A percentile compares a stretch with the other conserved stretches of the same genome.
These are phyloP conservation scores for Venturia nashicola DNA, from an alignment of 2,329 filamentous ascomycete species.

Conservation along the genomic window DNA sequence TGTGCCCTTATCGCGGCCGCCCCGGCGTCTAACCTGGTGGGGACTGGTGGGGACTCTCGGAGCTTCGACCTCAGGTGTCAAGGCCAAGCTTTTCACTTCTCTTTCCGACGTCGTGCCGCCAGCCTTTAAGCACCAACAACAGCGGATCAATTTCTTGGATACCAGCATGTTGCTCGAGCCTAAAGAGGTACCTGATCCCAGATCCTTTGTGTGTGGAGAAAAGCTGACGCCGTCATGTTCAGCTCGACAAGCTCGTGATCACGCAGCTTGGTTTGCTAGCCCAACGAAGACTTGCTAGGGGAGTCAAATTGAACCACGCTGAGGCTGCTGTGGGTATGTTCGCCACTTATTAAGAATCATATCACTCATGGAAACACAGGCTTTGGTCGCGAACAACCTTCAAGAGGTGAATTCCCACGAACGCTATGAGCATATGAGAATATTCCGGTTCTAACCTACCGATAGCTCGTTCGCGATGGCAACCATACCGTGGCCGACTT, in stretches of 20 bases:
- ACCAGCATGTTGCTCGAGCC: conserved; percentile 32
- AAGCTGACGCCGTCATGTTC: background rate
- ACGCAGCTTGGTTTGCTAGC: conserved; percentile 80
- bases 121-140: background rate
- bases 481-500: conserved; percentile 83
- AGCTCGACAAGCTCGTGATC: conserved; percentile 95
- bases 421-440: background rate
- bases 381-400: conserved; percentile 74
- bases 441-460: background rate
- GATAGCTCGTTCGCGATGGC: conserved; percentile 87
- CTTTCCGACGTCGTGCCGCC: background rate
- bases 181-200: conserved; percentile 27
- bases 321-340: conserved; percentile 59
- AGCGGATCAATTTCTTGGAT: background rate
- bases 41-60: background rate
- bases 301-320: conserved; percentile 77
- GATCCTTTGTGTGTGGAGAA: background rate
- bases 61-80: background rate
- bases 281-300: conserved; percentile 75
- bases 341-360: background rate
- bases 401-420: conserved; percentile 52
- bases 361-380: conserved; percentile 36
- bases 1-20: background rate
- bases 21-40: background rate
- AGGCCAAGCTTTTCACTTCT: background rate